phyloP scores from a whole-genome alignment of 176 grass and related monocot genomes.

The Ensete ventricosum region DNA sequence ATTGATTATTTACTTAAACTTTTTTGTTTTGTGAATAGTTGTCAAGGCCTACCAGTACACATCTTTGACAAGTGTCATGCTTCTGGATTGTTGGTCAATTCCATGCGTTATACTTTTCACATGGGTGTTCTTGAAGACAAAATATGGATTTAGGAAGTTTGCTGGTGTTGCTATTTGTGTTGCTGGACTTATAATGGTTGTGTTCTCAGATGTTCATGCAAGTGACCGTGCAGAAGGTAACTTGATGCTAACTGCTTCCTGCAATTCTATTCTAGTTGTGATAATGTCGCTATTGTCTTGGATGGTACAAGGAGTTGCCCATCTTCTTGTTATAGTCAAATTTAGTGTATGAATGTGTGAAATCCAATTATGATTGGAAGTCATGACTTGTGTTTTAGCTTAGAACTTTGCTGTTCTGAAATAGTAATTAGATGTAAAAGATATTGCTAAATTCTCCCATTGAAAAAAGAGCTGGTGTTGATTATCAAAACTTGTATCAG shows the following conservation, averaged over 20 bases:
- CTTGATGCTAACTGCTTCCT: background rate
- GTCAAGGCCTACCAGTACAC: slow-evolving; percentile 94
- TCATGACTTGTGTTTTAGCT: background rate
- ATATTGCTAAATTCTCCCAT: too few relatives aligned
- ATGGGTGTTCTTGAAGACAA: slow-evolving; percentile 74
- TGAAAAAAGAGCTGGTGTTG: too few relatives aligned
- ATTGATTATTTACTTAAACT: background rate
- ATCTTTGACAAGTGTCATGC: slow-evolving; percentile 90
- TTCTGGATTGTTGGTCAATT: slow-evolving; percentile 87
- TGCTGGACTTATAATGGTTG: slow-evolving; percentile 49
- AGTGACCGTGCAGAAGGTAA: slow-evolving; percentile 48
- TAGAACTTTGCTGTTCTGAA: background rate
- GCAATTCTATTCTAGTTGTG: background rate
- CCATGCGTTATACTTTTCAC: slow-evolving; percentile 73
- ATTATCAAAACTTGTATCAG: too few relatives aligned
- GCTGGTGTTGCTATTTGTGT: slow-evolving; percentile 58
- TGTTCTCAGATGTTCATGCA: slow-evolving; percentile 79
- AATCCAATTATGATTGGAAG: background rate
- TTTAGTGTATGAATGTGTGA: background rate
- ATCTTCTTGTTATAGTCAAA: background rate
- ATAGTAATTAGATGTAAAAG: too few relatives aligned
- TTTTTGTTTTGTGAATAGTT: slow-evolving; percentile 21
- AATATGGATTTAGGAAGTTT: slow-evolving; percentile 61
- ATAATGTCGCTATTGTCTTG: background rate
- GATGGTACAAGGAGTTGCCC: background rate